Conservation (phyloP, 2,329 filamentous ascomycete species). For the Alternaria hordeiaustralica region DNA sequence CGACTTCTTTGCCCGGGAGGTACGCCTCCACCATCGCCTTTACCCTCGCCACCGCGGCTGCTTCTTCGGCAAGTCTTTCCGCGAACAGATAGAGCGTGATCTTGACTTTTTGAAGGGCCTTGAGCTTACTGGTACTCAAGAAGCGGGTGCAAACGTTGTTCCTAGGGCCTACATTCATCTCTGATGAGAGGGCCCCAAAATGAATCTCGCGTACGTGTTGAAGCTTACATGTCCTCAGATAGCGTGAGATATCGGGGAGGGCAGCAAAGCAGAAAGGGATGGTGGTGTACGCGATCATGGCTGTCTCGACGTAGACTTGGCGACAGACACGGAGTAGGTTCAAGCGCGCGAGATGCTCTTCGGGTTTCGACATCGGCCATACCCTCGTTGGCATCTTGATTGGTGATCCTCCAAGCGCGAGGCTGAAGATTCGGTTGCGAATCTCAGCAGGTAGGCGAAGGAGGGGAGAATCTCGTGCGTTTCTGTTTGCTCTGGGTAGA, state of each 20-base stretch:
- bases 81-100: not conserved
- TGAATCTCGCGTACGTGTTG: not conserved
- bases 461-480: not conserved
- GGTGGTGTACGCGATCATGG: not conserved
- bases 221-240: not conserved
- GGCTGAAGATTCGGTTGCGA: not conserved
- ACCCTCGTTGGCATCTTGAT: not conserved
- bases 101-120: not conserved
- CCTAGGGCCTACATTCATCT: not conserved
- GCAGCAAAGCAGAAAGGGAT: not conserved
- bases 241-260: not conserved
- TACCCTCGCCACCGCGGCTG: not conserved
- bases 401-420: not conserved
- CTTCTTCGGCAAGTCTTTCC: too few relatives aligned
- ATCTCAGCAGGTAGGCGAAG: not conserved
- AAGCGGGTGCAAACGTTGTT: not conserved
- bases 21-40: not conserved
- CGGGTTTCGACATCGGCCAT: not conserved
- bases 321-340: not conserved
- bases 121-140: not conserved
- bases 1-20: not conserved
- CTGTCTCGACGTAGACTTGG: not conserved
- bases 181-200: not conserved
- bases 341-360: not conserved
- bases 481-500: not conserved